Conservation (phyloP, 441 rosid species). For the Daphne laureola region DNA sequence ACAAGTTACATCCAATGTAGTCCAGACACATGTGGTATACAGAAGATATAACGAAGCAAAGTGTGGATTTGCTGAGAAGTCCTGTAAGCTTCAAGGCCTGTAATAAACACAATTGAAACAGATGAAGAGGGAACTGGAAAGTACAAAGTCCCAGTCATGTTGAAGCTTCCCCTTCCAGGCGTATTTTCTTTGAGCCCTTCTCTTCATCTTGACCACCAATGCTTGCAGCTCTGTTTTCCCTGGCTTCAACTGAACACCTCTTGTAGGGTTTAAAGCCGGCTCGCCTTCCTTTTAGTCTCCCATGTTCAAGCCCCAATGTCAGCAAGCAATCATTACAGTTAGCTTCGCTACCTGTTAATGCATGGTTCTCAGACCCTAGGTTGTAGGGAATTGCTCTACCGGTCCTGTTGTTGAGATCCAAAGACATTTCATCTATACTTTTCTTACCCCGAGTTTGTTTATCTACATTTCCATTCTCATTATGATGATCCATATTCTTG, state of each 20-base stretch:
- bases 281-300: slow-evolving; percentile 44
- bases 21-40: too few relatives aligned
- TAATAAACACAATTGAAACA: too few relatives aligned
- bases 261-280: slow-evolving; percentile 96
- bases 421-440: slow-evolving; percentile 21
- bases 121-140: too few relatives aligned
- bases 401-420: slow-evolving; percentile 46
- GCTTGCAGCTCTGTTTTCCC: slow-evolving; percentile 40
- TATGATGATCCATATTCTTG: slow-evolving; percentile 23
- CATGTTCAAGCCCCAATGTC: slow-evolving; percentile 51
- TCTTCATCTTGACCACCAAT: slow-evolving; percentile 49
- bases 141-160: slow-evolving; percentile 20
- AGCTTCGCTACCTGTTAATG: slow-evolving; percentile 15
- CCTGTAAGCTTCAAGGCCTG: too few relatives aligned
- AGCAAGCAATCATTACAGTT: slow-evolving; percentile 33
- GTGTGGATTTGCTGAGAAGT: too few relatives aligned
- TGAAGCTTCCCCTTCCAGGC: slow-evolving; percentile 60
- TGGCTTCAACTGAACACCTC: slow-evolving; percentile 82
- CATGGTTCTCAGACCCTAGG: slow-evolving; percentile 35
- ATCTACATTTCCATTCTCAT: slow-evolving; percentile 26
- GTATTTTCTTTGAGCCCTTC: slow-evolving; percentile 73
- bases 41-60: too few relatives aligned
- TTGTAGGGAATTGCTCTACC: slow-evolving; percentile 19
- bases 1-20: too few relatives aligned
- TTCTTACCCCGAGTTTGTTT: slow-evolving; percentile 25